Evolutionary conservation across 306 rosid genomes (phyloP).

Genomic region (Coriaria nepalensis): DNA sequence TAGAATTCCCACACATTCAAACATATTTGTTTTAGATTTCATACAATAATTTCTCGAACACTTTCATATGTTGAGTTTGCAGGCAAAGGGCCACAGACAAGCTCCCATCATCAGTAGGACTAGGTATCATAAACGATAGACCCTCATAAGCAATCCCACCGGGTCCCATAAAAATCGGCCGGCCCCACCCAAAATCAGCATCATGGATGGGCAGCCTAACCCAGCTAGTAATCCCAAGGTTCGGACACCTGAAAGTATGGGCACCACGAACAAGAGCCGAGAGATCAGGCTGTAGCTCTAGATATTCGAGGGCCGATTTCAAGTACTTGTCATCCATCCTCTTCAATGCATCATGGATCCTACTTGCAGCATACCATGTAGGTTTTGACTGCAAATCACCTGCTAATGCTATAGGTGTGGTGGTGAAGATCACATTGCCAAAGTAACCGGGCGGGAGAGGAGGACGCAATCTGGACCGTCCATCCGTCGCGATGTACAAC

Average conservation of each 20-base stretch:
- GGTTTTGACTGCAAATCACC: slow-evolving; percentile 66
- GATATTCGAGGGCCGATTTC: slow-evolving; percentile 68
- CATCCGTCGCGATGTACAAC: slow-evolving; percentile 74
- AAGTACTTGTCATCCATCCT: slow-evolving; percentile 62
- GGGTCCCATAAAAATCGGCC: slow-evolving; percentile 94
- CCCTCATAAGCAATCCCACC: slow-evolving; percentile 89
- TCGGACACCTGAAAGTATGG: slow-evolving; percentile 76
- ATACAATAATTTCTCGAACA: slow-evolving; percentile 35
- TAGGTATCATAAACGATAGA: slow-evolving; percentile 51
- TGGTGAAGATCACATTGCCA: slow-evolving; percentile 77
- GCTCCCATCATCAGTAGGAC: slow-evolving; percentile 53
- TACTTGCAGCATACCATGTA: slow-evolving; percentile 66
- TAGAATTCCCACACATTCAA: too few species aligned
- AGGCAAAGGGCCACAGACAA: slow-evolving; percentile 52
- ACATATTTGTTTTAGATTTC: slow-evolving; percentile 28
- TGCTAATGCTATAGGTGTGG: slow-evolving; percentile 56
- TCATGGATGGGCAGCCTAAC: slow-evolving; percentile 74
- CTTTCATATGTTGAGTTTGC: slow-evolving; percentile 50
- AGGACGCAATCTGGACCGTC: slow-evolving; percentile 68
- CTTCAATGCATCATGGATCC: slow-evolving; percentile 49
- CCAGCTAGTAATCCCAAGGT: slow-evolving; percentile 95
- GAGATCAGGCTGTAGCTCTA: slow-evolving; percentile 76
- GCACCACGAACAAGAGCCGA: slow-evolving; percentile 75
- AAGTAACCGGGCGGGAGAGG: slow-evolving; percentile 73
- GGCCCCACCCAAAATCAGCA: slow-evolving; percentile 96